These are phyloP conservation scores for Groenewaldozyma auringiensis DNA, from an alignment of 1,139 yeast species.

Conservation along the genomic window DNA sequence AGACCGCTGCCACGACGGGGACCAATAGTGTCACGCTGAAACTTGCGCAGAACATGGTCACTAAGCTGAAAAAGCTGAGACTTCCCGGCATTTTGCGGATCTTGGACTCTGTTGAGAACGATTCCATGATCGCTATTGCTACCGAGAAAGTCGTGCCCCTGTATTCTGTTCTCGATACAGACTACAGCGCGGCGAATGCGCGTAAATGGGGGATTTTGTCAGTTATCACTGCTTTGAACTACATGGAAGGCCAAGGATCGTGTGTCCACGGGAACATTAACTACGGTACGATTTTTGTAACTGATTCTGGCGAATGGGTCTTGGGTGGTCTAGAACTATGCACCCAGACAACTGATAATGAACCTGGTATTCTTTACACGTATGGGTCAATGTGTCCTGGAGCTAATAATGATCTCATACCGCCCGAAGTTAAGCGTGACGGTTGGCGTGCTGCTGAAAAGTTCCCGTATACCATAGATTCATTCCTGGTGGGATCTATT, in stretches of 20 bases:
- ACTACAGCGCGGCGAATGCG: slow-evolving; percentile 27
- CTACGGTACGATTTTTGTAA: slow-evolving; percentile 53
- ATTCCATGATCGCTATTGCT: slow-evolving; percentile 53
- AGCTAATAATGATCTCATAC: slow-evolving; percentile 26
- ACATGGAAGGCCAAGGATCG: slow-evolving; percentile 55
- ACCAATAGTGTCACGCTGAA: slow-evolving; percentile 34
- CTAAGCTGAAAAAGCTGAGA: slow-evolving; percentile 58
- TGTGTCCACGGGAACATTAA: slow-evolving; percentile 62
- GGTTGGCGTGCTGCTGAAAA: slow-evolving; percentile 41
- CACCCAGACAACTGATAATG: slow-evolving; percentile 30
- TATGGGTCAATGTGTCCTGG: slow-evolving; percentile 26
- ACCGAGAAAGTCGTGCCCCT: slow-evolving; percentile 75
- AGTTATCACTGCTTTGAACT: slow-evolving; percentile 43
- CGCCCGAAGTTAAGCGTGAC: slow-evolving; percentile 38
- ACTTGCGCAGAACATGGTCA: slow-evolving; percentile 57
- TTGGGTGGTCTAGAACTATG: slow-evolving; percentile 76
- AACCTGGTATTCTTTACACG: slow-evolving; percentile 19
- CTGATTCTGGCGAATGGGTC: slow-evolving; percentile 72
- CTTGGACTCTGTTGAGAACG: slow-evolving; percentile 59
- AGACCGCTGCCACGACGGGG: slow-evolving; percentile 26
- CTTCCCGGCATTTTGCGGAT: slow-evolving; percentile 71
- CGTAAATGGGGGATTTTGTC: slow-evolving; percentile 51
- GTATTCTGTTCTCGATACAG: slow-evolving; percentile 19
- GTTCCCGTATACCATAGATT: slow-evolving; percentile 39
- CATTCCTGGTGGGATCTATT: slow-evolving; percentile 55